phyloP scores from a whole-genome alignment of 1,284 basidiomycete genomes.

The Fomitiporia mediterranea region DNA sequence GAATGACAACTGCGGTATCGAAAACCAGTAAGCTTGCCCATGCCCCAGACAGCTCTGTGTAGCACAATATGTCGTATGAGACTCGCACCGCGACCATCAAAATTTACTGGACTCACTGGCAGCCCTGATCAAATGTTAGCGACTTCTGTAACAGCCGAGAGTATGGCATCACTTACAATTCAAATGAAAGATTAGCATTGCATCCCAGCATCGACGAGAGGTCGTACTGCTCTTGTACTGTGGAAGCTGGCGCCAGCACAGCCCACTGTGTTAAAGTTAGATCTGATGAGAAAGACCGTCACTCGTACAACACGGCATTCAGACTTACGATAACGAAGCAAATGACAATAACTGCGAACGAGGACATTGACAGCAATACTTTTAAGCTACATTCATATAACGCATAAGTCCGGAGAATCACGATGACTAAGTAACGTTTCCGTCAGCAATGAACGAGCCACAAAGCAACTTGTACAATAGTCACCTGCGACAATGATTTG shows the following conservation, averaged over 20 bases:
- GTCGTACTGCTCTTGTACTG: no score
- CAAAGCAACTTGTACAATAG: not conserved
- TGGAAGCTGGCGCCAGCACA: no score
- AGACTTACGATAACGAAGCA: no score
- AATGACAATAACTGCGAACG: no score
- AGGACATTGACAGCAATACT: no score
- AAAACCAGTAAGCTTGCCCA: slow-evolving; percentile 38
- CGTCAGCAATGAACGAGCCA: not conserved
- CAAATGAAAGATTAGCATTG: slow-evolving; percentile 1
- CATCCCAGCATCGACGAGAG: slow-evolving; percentile 13
- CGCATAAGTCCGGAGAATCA: slow-evolving; percentile 21
- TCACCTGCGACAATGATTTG: slow-evolving; percentile 19
- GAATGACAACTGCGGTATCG: slow-evolving; percentile 35
- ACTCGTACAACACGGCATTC: no score
- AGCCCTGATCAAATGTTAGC: not conserved
- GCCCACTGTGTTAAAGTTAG: no score
- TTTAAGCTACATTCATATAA: slow-evolving; percentile 10
- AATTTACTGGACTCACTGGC: not conserved
- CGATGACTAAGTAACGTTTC: slow-evolving; percentile 3
- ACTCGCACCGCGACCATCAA: not conserved
- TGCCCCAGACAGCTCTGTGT: slow-evolving; percentile 31
- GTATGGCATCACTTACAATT: not conserved
- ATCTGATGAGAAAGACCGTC: no score
- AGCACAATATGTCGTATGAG: not conserved
- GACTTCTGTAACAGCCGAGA: not conserved